These are phyloP conservation scores for Kazachstania psychrophila DNA, from an alignment of 805 yeast species.

Conservation along the genomic window DNA sequence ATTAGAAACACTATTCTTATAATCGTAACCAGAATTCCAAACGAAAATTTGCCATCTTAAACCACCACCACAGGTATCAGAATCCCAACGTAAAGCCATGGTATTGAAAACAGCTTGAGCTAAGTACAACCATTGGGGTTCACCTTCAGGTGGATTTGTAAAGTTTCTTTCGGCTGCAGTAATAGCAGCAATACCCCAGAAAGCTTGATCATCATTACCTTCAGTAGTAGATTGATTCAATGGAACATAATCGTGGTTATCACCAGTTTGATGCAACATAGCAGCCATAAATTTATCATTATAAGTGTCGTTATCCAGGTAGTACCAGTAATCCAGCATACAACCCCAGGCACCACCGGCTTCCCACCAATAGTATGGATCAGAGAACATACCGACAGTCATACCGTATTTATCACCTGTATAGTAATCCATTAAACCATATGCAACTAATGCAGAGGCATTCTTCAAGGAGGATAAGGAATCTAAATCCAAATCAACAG, in stretches of 20 bases:
- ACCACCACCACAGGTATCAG: slow-evolving; percentile 68
- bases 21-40: slow-evolving; percentile 91
- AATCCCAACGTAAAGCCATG: slow-evolving; percentile 87
- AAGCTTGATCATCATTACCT: slow-evolving; percentile 96
- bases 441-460: slow-evolving; percentile 52
- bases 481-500: slow-evolving; percentile 24
- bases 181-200: slow-evolving; percentile 93
- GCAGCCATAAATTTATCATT: slow-evolving; percentile 51
- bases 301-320: slow-evolving; percentile 61
- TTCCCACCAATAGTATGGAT: slow-evolving; percentile 98
- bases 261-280: slow-evolving; percentile 64
- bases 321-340: slow-evolving; percentile 67
- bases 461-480: slow-evolving; percentile 28
- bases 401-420: slow-evolving; percentile 62
- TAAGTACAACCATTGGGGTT: slow-evolving; percentile 69
- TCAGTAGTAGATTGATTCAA: slow-evolving; percentile 82
- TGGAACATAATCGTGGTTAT: slow-evolving; percentile 72
- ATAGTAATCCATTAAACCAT: slow-evolving; percentile 78
- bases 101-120: slow-evolving; percentile 88
- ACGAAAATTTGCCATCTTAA: slow-evolving; percentile 92
- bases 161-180: slow-evolving; percentile 87
- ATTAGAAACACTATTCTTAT: slow-evolving; percentile 85
- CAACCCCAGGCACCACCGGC: slow-evolving; percentile 95
- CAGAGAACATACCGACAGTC: slow-evolving; percentile 74
- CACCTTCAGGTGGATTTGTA: slow-evolving; percentile 48